These are phyloP conservation scores for Rubia yunnanensis DNA, from an alignment of 257 asterid species.

Conservation along the genomic window DNA sequence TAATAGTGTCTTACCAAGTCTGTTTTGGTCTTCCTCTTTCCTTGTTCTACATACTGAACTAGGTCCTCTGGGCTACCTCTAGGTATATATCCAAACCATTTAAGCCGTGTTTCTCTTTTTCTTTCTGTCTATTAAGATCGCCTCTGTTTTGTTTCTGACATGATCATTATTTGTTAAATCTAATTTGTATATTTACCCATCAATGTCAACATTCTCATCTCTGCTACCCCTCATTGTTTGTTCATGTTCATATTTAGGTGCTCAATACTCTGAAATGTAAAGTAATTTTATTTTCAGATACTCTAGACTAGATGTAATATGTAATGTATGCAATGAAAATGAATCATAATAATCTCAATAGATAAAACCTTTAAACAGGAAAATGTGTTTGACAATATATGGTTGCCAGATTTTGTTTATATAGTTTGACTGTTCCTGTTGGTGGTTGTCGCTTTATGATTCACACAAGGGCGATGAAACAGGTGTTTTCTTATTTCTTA, in stretches of 20 bases:
- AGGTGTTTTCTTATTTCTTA: neutral
- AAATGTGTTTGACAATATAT: neutral
- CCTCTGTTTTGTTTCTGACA: no score
- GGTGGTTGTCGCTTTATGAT: neutral
- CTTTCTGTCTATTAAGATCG: no score
- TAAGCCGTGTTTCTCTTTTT: no score
- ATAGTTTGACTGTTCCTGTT: neutral
- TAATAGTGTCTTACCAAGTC: neutral
- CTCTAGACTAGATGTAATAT: neutral
- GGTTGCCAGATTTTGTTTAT: neutral
- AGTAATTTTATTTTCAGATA: neutral
- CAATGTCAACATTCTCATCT: no score
- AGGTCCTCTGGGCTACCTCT: neutral
- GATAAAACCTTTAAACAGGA: neutral
- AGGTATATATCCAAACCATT: neutral
- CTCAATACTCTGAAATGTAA: neutral
- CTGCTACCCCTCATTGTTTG: neutral
- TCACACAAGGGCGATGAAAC: neutral
- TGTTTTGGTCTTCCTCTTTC: neutral
- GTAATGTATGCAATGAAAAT: no score
- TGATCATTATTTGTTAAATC: no score
- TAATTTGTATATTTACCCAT: no score
- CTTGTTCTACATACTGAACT: neutral
- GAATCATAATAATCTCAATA: neutral
- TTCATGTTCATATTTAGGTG: neutral